Evolutionary conservation across 108 stramenopile genomes (phyloP), one percentile per base, ranked within the genome.

Genomic region (Halocafeteria seosinensis): DNA sequence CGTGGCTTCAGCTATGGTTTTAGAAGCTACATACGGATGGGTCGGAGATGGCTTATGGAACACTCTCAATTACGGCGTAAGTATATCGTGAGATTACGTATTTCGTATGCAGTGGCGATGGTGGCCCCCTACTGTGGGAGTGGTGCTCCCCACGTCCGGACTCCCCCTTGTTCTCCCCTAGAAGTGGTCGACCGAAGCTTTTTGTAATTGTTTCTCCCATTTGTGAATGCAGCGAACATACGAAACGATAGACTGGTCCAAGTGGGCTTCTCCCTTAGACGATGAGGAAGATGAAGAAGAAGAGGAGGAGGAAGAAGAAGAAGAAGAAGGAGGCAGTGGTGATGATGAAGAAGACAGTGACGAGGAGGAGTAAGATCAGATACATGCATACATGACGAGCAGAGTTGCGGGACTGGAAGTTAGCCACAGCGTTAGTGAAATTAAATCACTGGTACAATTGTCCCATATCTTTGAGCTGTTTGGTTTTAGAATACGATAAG

Each of bases 211-310:
- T n/a, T n/a, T 47, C n/a, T n/a, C n/a, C n/a, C n/a, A n/a, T n/a
- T 31, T 11, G 9, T 31, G 53, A 28, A 9, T 31, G 53, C 53
- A 59, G 57, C 34, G 36, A 35, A 59, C 57, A 2, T 59, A 30
- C 57, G 57, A 59, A n/a, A 59, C 57, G 2, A n/a, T 30, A 35
- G 57, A 59, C 57, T 59, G 57, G 57, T 24, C 17, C 27, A 59
- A 59, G 57, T 59, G 34, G 34, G 2, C 17, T 17, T 35, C 13
- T 35, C 6, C n/a, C 2, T 13, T 59, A 5, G 57, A 8, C 2
- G 57, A 59, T 28, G 57, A 59, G 57, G 57, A 59, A 12, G 57
- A 59, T 21, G 57, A 59, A 11, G 57, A 59, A 21, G 57, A 59
- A n/a, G 53, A 55, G 30, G 42, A 47, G 42, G 42, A 47, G 17